Base-by-base conservation (phyloP, 2,329 filamentous ascomycete species). In the Calonectria montana region DNA sequence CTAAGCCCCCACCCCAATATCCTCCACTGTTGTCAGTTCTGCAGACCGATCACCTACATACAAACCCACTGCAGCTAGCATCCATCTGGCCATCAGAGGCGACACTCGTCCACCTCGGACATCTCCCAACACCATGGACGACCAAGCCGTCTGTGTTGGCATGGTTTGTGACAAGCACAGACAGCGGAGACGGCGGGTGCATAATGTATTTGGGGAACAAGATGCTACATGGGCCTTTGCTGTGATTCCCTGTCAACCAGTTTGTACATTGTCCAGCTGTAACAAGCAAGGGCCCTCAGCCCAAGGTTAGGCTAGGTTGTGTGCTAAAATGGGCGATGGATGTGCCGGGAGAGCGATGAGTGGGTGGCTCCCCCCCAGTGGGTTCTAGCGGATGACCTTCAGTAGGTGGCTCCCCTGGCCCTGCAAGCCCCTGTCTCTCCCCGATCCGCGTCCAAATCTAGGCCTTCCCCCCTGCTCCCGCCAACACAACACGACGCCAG, bases 401-500 rank as follows among this genome's bases (percentile, higher is more conserved):
- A 69, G 45, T 63, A 27, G 66, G 21, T 53, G 50, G 48, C 50
- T 48, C 45, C 55, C 57, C 57, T 62, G 39, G 31, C 55, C 57
- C 57, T 62, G 39, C 45, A 53, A 63, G 21, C 69, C 63, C 55
- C 68, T 66, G 68, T 55, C 67, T 62, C 61, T 48, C 67, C 67
- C 59, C 45, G 47, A 65, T 55, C 53, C 45, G 41, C 35, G 35
- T 50, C 53, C 53, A 70, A 67, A 29, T 47, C 48, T 50, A 45
- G 39, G 50, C 27, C 50, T 59, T n/a, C 23, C 53, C 63, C 65
- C 62, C 63, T 65, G 62, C 35, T 70, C 64, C 64, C 62, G 66
- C 62, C 70, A 69, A 62, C 65, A 53, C 69, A 71, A 71, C 69
- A 69, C 63, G 27, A 50, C 41, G 61, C 29, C 61, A 57, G 45